Evolutionary conservation across 805 yeast genomes (phyloP).

Genomic region (Citeromyces matritensis): DNA sequence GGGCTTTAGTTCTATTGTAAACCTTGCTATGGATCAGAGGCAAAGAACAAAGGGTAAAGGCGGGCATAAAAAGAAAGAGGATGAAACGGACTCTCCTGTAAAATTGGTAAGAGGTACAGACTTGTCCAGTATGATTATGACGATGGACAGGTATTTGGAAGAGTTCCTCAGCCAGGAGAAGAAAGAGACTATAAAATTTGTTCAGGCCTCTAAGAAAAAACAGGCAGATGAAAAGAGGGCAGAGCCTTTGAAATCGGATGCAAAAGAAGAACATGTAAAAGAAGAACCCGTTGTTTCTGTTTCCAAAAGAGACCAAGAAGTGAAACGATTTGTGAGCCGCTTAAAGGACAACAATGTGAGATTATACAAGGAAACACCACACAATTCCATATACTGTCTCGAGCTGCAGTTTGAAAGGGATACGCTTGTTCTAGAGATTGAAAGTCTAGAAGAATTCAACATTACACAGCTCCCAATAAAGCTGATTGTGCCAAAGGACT

Average conservation of each 20-base stretch:
- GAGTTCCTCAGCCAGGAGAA: slow-evolving; percentile 41
- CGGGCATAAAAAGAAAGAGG: slow-evolving; percentile 2
- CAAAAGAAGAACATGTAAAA: slow-evolving; percentile 4
- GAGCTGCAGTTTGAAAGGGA: slow-evolving; percentile 11
- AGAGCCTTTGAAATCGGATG: too few species aligned
- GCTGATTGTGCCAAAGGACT: slow-evolving; percentile 15
- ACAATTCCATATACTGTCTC: slow-evolving; percentile 13
- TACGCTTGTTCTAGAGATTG: slow-evolving; percentile 14
- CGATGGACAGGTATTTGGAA: slow-evolving; percentile 46
- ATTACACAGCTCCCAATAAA: slow-evolving; percentile 12
- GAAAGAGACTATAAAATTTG: slow-evolving; percentile 46
- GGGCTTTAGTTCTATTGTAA: slow-evolving; percentile 38
- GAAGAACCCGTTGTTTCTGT: background rate
- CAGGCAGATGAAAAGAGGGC: slow-evolving; percentile 3
- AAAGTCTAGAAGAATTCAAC: slow-evolving; percentile 10
- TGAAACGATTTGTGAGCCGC: slow-evolving; percentile 12
- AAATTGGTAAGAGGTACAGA: slow-evolving; percentile 29
- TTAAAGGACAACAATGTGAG: slow-evolving; percentile 7
- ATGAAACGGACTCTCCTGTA: slow-evolving; percentile 10
- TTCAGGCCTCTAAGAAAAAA: slow-evolving; percentile 13
- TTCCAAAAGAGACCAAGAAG: slow-evolving; percentile 8
- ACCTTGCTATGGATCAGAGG: slow-evolving; percentile 16
- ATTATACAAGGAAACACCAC: slow-evolving; percentile 13
- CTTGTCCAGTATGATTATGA: slow-evolving; percentile 34
- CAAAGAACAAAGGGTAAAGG: slow-evolving; percentile 3